Evolutionary conservation across 805 yeast species (phyloP).

Genomic region (Hanseniaspora meyeri): DNA sequence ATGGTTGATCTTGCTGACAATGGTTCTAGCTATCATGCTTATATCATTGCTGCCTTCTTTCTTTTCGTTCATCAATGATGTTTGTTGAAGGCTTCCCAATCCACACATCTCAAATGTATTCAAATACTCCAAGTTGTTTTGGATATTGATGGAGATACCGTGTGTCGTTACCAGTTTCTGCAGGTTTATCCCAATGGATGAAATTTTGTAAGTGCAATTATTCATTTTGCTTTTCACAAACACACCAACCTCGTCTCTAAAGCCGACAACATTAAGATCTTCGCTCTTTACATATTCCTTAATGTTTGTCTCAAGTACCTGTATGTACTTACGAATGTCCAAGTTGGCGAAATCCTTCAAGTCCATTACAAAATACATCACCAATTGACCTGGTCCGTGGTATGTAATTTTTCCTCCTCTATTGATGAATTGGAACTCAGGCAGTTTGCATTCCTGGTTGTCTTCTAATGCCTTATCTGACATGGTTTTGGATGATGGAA

Average conservation of each 20-base stretch:
- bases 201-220: conserved; percentile 66
- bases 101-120: conserved; percentile 80
- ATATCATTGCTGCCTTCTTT: conserved; percentile 21
- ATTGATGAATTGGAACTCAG: conserved; percentile 59
- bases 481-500: conserved; percentile 2
- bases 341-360: conserved; percentile 46
- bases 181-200: conserved; percentile 81
- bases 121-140: conserved; percentile 59
- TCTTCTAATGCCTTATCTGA: conserved; percentile 22
- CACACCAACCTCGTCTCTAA: conserved; percentile 27
- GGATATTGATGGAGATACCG: conserved; percentile 73
- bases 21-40: conserved; percentile 31
- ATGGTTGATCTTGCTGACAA: conserved; percentile 36
- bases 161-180: conserved; percentile 76
- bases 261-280: conserved; percentile 42
- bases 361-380: conserved; percentile 69
- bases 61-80: conserved; percentile 32
- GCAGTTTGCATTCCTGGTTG: conserved; percentile 18
- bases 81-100: conserved; percentile 47
- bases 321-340: conserved; percentile 10
- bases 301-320: conserved; percentile 28
- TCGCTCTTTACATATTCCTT: conserved; percentile 56
- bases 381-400: conserved; percentile 93
- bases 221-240: conserved; percentile 44
- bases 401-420: conserved; percentile 95